Conservation (phyloP, 129 eudicot species). For the Flaveria ramosissima region DNA sequence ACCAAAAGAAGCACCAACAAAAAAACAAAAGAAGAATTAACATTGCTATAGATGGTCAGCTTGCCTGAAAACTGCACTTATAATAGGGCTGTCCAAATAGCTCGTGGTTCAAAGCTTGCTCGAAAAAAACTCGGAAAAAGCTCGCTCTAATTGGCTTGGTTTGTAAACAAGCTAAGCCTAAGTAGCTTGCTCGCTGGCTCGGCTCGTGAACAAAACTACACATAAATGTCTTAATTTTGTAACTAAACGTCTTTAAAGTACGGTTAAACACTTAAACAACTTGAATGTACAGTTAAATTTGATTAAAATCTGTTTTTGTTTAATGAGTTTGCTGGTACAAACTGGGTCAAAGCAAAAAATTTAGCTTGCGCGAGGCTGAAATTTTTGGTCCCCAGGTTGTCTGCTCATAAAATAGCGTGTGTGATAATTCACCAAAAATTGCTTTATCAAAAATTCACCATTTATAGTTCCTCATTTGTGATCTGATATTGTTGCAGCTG, state of each 20-base stretch:
- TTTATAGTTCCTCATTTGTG: constrained; percentile 17
- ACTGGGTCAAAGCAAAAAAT: background rate
- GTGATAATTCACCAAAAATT: background rate
- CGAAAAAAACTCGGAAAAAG: no score
- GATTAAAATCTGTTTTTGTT: background rate
- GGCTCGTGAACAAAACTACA: no score
- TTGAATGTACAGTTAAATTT: background rate
- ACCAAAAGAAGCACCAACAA: background rate
- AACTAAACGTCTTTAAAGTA: background rate
- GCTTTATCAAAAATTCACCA: background rate
- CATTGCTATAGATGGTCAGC: background rate
- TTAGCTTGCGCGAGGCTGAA: background rate
- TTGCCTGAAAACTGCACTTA: background rate
- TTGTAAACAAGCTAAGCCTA: no score
- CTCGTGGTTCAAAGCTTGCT: no score
- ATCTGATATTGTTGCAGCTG: constrained; percentile 52
- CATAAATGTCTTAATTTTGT: background rate
- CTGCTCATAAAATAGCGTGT: background rate
- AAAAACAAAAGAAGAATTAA: background rate
- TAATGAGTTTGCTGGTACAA: background rate
- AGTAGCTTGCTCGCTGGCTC: no score
- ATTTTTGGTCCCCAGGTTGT: background rate
- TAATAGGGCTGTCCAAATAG: no score
- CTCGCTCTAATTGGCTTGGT: no score
- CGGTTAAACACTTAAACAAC: background rate